Base-by-base conservation (phyloP, 2,329 filamentous ascomycete species). In the Tothia fuscella region DNA sequence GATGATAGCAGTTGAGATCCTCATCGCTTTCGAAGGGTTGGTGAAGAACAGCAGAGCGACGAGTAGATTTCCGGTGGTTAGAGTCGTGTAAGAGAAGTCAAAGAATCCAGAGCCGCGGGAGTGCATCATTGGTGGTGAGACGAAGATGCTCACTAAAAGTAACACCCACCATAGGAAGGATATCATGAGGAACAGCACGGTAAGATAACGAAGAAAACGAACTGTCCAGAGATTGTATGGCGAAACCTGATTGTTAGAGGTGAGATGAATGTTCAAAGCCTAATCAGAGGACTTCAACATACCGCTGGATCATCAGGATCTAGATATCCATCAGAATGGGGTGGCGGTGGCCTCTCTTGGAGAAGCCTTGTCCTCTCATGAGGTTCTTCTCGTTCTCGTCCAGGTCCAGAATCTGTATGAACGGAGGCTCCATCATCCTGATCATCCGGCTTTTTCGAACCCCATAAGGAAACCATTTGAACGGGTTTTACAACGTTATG, bases 181-280 rank as follows among this genome's bases (percentile, higher is more conserved):
- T 51, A 88, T 57, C 39, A 77, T 59, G 16, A 89, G 68, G 55
- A 95, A 83, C 28, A 85, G 52, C 42, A 93, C 68, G 4, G 86
- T 89, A 46, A 91, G 60, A 55, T 79, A 84, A 56, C 87, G 77
- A 42, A 91, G 68, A 35, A 82, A 74, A 14, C 91, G 80, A 38
- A 98, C 82, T 45, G 78, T 85, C 81, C 87, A 94, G 28, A 96
- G 74, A 53, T 98, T 98, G 65, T 95, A 95, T 0, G 91, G 91
- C 3, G 86, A 84, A 19, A 84, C 79, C 69, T 65, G 38, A 3
- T 6, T 10, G 16, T 36, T 10, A 32, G 57, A 45, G 59, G 53
- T 45, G 22, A 12, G 24, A 28, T 21, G 3, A 5, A 29, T 29
- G 13, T 4, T 28, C 6, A 10, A 12, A n/a, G 7, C n/a, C 16